Percentiles rank a stretch among this genome's conserved stretches.
These are phyloP conservation scores for Penicillium sp. DNA, from an alignment of 2,329 filamentous ascomycete genomes.

Conservation along the genomic window DNA sequence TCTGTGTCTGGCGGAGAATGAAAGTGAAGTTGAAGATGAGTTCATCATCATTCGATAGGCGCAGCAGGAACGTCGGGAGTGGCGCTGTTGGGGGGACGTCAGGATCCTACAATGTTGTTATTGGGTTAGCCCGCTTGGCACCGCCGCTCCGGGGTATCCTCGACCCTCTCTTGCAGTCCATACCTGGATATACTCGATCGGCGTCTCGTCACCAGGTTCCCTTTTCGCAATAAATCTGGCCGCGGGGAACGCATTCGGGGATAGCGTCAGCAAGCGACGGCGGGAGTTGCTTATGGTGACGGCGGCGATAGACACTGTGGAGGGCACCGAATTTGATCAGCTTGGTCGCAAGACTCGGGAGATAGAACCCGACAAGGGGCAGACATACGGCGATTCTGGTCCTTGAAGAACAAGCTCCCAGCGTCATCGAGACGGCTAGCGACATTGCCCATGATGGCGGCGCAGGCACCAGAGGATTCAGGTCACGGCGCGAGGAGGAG, in stretches of 20 bases:
- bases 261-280: conserved; percentile 76
- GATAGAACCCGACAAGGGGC: conserved; percentile 12
- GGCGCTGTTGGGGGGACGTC: conserved; percentile 61
- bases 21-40: conserved; percentile 93
- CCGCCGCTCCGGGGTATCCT: background rate
- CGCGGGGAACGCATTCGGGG: conserved; percentile 87
- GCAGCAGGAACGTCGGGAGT: conserved; percentile 77
- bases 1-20: conserved; percentile 66
- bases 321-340: conserved; percentile 18
- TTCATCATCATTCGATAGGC: conserved; percentile 88
- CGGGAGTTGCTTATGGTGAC: conserved; percentile 80
- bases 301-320: conserved; percentile 82
- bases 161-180: conserved; percentile 31
- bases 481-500: conserved; percentile 37
- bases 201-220: conserved; percentile 72
- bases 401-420: conserved; percentile 81
- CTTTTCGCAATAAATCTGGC: conserved; percentile 75
- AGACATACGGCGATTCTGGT: conserved; percentile 82
- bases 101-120: conserved; percentile 68
- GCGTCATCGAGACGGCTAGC: conserved; percentile 83
- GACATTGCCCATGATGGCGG: conserved; percentile 85
- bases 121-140: conserved; percentile 12
- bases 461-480: conserved; percentile 31
- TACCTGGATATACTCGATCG: conserved; percentile 93
- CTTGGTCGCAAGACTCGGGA: conserved; percentile 8